These are phyloP conservation scores for Chytridiales sp. DNA, from an alignment of 371 early-diverging fungal species.

Conservation along the genomic window DNA sequence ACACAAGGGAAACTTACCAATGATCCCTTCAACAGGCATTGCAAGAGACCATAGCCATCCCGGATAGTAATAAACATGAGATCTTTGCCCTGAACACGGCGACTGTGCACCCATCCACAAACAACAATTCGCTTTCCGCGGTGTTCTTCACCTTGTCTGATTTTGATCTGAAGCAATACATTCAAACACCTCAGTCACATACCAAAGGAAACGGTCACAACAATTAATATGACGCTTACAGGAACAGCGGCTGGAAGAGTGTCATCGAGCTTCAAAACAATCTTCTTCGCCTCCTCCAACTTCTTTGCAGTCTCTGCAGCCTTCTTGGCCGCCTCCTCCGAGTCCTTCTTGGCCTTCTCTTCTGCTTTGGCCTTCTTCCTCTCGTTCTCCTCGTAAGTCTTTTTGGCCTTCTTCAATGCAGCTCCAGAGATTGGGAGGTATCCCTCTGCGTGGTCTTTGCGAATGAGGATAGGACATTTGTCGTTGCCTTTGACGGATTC, in stretches of 20 bases:
- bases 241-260: conserved; percentile 73
- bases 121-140: conserved; percentile 85
- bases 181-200: too few relatives aligned
- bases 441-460: conserved; percentile 67
- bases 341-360: conserved; percentile 39
- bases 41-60: conserved; percentile 93
- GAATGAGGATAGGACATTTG: conserved; percentile 28
- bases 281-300: conserved; percentile 81
- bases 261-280: conserved; percentile 75
- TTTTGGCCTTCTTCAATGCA: conserved; percentile 89
- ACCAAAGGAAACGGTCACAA: conserved; percentile 7
- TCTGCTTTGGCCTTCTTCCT: conserved; percentile 67
- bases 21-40: conserved; percentile 87
- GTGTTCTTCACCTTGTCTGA: conserved; percentile 63
- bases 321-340: conserved; percentile 62
- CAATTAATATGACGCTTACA: too few relatives aligned
- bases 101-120: conserved; percentile 95
- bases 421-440: conserved; percentile 80
- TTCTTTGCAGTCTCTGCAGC: conserved; percentile 56
- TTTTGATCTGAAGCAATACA: conserved; percentile 73
- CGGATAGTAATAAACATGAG: conserved; percentile 92
- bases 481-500: conserved; percentile 25
- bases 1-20: conserved; percentile 55
- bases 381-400: conserved; percentile 65
- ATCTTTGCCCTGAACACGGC: conserved; percentile 95